These are phyloP conservation scores for Kluyveromyces sp. DNA, from an alignment of 1,139 yeast species.

Conservation along the genomic window DNA sequence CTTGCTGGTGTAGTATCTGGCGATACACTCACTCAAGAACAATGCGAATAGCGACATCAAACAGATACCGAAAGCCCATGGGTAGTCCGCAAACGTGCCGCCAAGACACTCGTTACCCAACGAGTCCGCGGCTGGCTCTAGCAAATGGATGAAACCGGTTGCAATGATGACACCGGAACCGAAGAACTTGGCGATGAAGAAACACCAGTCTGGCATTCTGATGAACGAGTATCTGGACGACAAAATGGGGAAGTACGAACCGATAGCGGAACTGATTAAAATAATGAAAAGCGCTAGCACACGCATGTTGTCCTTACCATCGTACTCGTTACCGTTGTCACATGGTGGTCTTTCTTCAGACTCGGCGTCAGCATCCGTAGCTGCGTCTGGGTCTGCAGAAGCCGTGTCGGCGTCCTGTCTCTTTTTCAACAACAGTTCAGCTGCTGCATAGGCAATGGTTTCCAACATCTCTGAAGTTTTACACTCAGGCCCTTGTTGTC, in stretches of 20 bases:
- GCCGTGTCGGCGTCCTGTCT: too few relatives aligned
- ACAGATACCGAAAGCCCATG: constrained; percentile 61
- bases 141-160: constrained; percentile 77
- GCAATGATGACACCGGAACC: constrained; percentile 93
- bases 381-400: not conserved
- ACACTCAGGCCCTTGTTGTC: too few relatives aligned
- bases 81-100: constrained; percentile 47
- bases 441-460: constrained; percentile 1
- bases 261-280: constrained; percentile 48
- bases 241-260: constrained; percentile 54
- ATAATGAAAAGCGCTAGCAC: constrained; percentile 58
- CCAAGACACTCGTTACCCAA: constrained; percentile 49
- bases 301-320: constrained; percentile 45
- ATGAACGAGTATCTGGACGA: constrained; percentile 49
- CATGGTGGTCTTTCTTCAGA: constrained; percentile 13
- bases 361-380: constrained; percentile 12
- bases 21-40: constrained; percentile 51
- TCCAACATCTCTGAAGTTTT: constrained; percentile 3
- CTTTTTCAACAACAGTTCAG: constrained; percentile 3
- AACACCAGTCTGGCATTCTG: constrained; percentile 52
- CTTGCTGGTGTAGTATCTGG: constrained; percentile 19
- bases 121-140: constrained; percentile 67
- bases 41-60: constrained; percentile 45
- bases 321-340: constrained; percentile 29
- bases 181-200: constrained; percentile 66